These are phyloP conservation scores for Geum urbanum DNA, from an alignment of 306 rosid species.

Conservation along the genomic window DNA sequence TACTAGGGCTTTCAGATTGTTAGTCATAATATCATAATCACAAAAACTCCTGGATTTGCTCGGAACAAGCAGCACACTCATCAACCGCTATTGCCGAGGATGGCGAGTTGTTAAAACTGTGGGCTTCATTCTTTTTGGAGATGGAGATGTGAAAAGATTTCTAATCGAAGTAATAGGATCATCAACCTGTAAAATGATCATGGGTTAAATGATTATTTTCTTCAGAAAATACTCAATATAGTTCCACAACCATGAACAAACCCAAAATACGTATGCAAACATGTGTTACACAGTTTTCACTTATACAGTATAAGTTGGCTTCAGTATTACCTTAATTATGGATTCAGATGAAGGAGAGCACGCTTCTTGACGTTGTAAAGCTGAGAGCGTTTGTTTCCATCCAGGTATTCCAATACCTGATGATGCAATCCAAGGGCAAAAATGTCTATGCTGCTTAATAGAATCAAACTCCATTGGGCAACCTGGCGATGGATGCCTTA, in stretches of 20 bases:
- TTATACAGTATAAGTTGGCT: slow-evolving; percentile 8
- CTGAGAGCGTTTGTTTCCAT: slow-evolving; percentile 79
- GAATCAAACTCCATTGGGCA: slow-evolving; percentile 71
- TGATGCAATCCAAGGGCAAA: slow-evolving; percentile 92
- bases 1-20: neutral
- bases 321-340: slow-evolving; percentile 55
- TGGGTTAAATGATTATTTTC: slow-evolving; percentile 20
- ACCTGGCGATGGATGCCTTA: slow-evolving; percentile 29
- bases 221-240: neutral
- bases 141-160: slow-evolving; percentile 69
- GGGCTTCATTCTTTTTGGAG: slow-evolving; percentile 54
- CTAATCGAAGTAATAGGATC: slow-evolving; percentile 76
- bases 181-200: slow-evolving; percentile 62
- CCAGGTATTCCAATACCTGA: slow-evolving; percentile 60
- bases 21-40: neutral
- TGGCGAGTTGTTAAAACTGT: slow-evolving; percentile 31
- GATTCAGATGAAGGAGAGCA: slow-evolving; percentile 46
- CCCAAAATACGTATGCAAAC: neutral
- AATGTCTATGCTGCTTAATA: slow-evolving; percentile 85
- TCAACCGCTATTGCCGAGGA: slow-evolving; percentile 16
- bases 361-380: slow-evolving; percentile 54
- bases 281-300: neutral
- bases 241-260: slow-evolving; percentile 13
- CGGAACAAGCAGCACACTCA: neutral
- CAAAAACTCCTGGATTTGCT: slow-evolving; percentile 1